Evolutionary conservation across 2,329 filamentous ascomycete species (phyloP).

Genomic region (Claviceps sp.): DNA sequence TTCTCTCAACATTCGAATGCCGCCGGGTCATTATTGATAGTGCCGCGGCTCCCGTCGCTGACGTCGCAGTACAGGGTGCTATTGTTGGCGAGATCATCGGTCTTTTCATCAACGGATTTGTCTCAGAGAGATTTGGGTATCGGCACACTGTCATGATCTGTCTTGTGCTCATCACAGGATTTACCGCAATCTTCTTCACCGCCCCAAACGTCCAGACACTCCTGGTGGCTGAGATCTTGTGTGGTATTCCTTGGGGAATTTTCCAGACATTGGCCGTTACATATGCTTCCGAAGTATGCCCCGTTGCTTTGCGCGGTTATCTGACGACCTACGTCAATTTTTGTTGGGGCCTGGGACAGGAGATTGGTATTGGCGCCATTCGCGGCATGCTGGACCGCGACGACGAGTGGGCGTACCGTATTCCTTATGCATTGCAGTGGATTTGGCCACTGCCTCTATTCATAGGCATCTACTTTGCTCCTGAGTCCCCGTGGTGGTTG

Average conservation of each 20-base stretch:
- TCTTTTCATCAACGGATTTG: conserved; percentile 49
- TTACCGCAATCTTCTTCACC: conserved; percentile 53
- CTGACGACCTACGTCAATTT: conserved; percentile 65
- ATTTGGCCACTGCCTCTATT: conserved; percentile 61
- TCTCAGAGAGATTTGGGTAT: conserved; percentile 56
- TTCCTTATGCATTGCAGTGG: conserved; percentile 64
- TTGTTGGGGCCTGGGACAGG: conserved; percentile 65
- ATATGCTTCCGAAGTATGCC: conserved; percentile 61
- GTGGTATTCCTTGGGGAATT: conserved; percentile 49
- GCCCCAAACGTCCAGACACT: conserved; percentile 45
- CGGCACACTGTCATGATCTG: conserved; percentile 49
- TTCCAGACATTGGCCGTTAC: conserved; percentile 47
- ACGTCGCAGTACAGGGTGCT: conserved; percentile 9
- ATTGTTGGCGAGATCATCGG: conserved; percentile 49
- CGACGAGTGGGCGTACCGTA: conserved; percentile 57
- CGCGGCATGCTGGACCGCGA: conserved; percentile 50
- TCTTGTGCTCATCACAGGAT: conserved; percentile 38
- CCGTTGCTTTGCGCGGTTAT: conserved; percentile 57
- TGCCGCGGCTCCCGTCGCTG: background rate
- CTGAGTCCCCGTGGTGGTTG: conserved; percentile 65
- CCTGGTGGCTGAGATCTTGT: conserved; percentile 48
- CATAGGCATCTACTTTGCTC: conserved; percentile 53
- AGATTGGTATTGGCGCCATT: conserved; percentile 62
- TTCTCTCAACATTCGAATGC: background rate
- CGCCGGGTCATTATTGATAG: background rate